Evolutionary conservation across 2,329 filamentous ascomycete species (phyloP).

Genomic region (Amauroascus verrucosus): DNA sequence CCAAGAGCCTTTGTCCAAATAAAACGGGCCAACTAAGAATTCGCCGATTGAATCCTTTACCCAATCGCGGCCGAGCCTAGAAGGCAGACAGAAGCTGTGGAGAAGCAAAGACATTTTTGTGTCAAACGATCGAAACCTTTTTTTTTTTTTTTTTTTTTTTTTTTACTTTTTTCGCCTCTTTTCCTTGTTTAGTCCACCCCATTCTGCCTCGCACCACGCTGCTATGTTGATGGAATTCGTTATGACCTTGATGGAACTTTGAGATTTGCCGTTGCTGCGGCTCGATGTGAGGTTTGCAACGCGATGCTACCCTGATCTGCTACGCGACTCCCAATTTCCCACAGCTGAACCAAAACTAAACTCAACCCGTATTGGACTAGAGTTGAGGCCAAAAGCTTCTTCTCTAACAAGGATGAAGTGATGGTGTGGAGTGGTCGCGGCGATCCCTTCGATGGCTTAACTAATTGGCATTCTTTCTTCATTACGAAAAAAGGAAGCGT

Average conservation of each 20-base stretch:
- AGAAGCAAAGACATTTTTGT: neutral
- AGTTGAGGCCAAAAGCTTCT: neutral
- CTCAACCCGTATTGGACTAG: neutral
- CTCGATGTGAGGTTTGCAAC: neutral
- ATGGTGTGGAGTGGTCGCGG: neutral
- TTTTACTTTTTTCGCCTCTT: neutral
- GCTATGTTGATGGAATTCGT: neutral
- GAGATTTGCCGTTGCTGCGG: neutral
- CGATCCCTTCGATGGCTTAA: neutral
- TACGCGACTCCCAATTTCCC: neutral
- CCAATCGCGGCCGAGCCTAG: neutral
- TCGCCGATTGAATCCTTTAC: neutral
- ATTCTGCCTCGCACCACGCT: neutral
- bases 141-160: neutral
- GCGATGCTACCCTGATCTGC: conserved; percentile 5
- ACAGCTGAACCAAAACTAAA: neutral
- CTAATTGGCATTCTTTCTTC: neutral
- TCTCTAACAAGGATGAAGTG: neutral
- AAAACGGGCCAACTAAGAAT: neutral
- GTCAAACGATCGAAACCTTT: neutral
- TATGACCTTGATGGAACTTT: neutral
- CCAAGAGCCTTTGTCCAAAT: no score
- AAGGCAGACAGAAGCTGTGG: neutral
- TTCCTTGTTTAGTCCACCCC: neutral
- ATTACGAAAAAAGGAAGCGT: neutral